These are phyloP conservation scores for Pisolithus albus DNA, from an alignment of 768 basidiomycete species.

Conservation along the genomic window DNA sequence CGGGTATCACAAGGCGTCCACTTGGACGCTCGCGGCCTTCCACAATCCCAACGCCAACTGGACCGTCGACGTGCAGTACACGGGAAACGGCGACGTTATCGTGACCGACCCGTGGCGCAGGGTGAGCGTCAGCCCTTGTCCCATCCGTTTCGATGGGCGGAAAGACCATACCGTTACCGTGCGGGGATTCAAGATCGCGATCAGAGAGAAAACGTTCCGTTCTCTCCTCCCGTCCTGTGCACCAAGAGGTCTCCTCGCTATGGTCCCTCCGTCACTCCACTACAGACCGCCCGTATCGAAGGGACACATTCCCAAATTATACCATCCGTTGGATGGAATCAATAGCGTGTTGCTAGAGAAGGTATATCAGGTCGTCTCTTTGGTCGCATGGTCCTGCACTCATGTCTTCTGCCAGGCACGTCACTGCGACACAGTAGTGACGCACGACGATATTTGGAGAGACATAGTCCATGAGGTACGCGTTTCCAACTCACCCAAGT, in stretches of 20 bases:
- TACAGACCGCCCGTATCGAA: not conserved
- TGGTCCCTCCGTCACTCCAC: not conserved
- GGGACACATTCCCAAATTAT: not conserved
- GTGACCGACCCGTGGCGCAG: not conserved
- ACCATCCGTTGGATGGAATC: not conserved
- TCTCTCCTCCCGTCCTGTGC: not conserved
- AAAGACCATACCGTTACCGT: conserved; percentile 15
- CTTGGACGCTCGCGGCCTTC: conserved; percentile 20
- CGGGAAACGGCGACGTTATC: not conserved
- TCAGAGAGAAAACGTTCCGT: not conserved
- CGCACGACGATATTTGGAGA: not conserved
- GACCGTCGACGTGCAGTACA: not conserved
- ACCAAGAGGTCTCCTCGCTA: not conserved
- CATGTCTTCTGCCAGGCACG: not conserved
- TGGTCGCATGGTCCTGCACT: not conserved
- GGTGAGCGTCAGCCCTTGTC: not conserved
- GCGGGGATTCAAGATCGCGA: conserved; percentile 12
- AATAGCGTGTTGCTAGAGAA: not conserved
- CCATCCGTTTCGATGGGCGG: not conserved
- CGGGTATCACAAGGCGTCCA: conserved; percentile 19
- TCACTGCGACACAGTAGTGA: not conserved
- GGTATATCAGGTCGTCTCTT: not conserved
- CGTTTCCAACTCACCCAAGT: no score
- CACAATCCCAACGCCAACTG: not conserved
- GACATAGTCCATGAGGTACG: not conserved